A percentile compares a stretch with the other conserved stretches of the same genome.
These are phyloP conservation scores for Euryodendron excelsum DNA, from an alignment of 148 eudicot genomes.

Conservation along the genomic window DNA sequence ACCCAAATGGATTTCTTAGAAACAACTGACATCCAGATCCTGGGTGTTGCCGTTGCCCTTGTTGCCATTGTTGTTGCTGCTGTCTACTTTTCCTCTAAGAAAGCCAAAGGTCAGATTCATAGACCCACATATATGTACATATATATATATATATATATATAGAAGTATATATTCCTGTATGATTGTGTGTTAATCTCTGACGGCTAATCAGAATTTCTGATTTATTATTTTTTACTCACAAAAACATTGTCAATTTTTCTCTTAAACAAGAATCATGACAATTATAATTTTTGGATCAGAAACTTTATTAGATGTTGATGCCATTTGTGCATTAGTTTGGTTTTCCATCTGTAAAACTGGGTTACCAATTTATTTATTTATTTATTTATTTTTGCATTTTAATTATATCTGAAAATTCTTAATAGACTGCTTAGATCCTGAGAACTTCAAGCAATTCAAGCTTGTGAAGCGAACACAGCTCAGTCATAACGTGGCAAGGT, in stretches of 20 bases:
- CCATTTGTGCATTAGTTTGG: background rate
- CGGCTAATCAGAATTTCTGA: background rate
- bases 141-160: too few species aligned
- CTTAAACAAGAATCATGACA: too few species aligned
- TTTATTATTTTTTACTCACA: too few species aligned
- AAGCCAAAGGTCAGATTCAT: constrained; percentile 80
- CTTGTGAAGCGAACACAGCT: constrained; percentile 68
- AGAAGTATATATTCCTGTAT: background rate
- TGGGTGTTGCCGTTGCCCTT: constrained; percentile 62
- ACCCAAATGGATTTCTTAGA: constrained; percentile 59
- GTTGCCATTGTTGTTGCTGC: constrained; percentile 62
- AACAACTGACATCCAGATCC: constrained; percentile 49
- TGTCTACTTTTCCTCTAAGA: constrained; percentile 52
- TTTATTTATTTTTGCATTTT: too few species aligned
- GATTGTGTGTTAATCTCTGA: too few species aligned
- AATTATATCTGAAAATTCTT: background rate
- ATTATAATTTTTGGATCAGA: too few species aligned
- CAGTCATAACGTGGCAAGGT: constrained; percentile 92
- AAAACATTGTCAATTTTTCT: too few species aligned
- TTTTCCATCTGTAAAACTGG: background rate
- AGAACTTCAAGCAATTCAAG: constrained; percentile 81
- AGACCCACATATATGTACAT: too few species aligned
- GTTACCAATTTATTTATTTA: background rate
- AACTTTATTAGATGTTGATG: too few species aligned
- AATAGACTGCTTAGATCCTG: constrained; percentile 77